phyloP scores from a whole-genome alignment of 1,284 basidiomycete genomes.

The Cutaneotrichosporon cutaneum region DNA sequence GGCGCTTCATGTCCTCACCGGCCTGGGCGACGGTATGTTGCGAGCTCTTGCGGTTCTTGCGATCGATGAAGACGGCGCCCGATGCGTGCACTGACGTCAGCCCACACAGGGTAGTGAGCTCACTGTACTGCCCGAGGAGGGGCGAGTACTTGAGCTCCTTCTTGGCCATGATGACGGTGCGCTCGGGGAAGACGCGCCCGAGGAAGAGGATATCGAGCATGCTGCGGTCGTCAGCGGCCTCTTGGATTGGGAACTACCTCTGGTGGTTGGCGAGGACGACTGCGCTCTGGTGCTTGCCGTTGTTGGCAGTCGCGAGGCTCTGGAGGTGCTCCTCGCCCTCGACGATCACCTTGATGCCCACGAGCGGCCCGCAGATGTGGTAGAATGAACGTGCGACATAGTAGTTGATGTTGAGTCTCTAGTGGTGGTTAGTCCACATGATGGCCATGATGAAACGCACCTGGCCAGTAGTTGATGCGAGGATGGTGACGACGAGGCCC shows the following conservation, averaged over 20 bases:
- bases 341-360: conserved; percentile 72
- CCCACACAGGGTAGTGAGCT: not conserved
- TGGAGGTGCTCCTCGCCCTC: conserved; percentile 81
- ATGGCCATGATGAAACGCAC: conserved; percentile 19
- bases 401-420: conserved; percentile 79
- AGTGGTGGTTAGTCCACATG: conserved; percentile 24
- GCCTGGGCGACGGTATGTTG: conserved; percentile 74
- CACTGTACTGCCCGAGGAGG: conserved; percentile 78
- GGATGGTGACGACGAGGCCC: conserved; percentile 70
- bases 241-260: conserved; percentile 55
- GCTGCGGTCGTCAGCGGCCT: conserved; percentile 41
- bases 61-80: conserved; percentile 91
- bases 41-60: conserved; percentile 73
- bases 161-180: conserved; percentile 89
- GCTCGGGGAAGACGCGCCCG: conserved; percentile 80
- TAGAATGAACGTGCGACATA: conserved; percentile 86
- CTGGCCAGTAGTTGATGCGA: conserved; percentile 67
- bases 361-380: conserved; percentile 62
- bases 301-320: conserved; percentile 58
- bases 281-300: conserved; percentile 46
- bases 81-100: conserved; percentile 65
- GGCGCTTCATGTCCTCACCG: conserved; percentile 74
- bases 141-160: conserved; percentile 84
- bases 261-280: conserved; percentile 92
- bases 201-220: conserved; percentile 84